Percentiles rank a stretch among this genome's conserved stretches.
Conservation (phyloP, 306 rosid genomes). For the Astragalus membranaceus region DNA sequence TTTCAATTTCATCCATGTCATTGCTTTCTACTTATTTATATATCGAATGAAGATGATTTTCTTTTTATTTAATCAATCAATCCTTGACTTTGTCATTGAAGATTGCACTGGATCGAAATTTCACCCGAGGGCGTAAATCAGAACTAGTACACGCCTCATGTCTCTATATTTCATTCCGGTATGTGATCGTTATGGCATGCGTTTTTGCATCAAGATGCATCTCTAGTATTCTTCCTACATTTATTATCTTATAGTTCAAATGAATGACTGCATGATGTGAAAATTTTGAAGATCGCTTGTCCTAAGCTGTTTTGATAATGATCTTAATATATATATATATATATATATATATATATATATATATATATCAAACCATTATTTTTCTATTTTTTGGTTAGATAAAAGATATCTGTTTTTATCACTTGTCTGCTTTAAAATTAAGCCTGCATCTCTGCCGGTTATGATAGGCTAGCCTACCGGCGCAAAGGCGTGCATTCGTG, state of each 20-base stretch:
- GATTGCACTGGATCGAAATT: slow-evolving; percentile 67
- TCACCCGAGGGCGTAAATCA: slow-evolving; percentile 72
- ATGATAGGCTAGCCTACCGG: neutral
- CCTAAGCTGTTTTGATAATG: neutral
- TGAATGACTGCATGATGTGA: neutral
- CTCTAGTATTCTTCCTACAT: neutral
- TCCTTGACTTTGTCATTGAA: slow-evolving; percentile 26
- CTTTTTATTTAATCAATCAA: neutral
- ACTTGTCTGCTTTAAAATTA: neutral
- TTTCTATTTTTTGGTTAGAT: neutral
- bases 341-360: too few relatives aligned
- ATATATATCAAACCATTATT: neutral
- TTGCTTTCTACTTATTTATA: neutral
- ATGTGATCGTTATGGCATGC: neutral
- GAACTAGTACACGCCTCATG: slow-evolving; percentile 75
- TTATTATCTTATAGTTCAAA: slow-evolving; percentile 4
- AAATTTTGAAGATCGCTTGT: slow-evolving; percentile 4
- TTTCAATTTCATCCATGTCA: neutral
- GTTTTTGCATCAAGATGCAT: neutral
- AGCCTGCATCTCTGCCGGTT: neutral
- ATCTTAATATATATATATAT: neutral
- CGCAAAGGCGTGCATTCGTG: neutral
- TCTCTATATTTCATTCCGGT: slow-evolving; percentile 84
- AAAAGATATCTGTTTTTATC: neutral
- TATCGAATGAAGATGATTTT: neutral